phyloP scores from a whole-genome alignment of 352 stramenopile genomes.

The Phytopythium kandeliae region DNA sequence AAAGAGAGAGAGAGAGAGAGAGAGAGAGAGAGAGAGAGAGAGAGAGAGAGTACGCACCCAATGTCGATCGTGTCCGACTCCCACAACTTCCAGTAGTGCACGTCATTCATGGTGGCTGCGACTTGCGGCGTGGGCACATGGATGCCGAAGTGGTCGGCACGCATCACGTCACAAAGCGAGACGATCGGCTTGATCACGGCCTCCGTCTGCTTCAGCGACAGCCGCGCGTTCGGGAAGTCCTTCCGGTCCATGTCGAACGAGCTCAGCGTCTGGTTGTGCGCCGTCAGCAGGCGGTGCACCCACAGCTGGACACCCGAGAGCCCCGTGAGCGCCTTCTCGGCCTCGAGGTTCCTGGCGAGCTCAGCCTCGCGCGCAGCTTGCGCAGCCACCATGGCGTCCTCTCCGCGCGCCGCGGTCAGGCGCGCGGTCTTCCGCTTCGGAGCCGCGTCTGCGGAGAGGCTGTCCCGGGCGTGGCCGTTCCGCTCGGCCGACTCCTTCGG shows the following conservation, averaged over 20 bases:
- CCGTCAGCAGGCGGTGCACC: slow-evolving; percentile 60
- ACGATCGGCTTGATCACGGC: slow-evolving; percentile 56
- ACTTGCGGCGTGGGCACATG: slow-evolving; percentile 59
- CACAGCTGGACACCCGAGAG: slow-evolving; percentile 64
- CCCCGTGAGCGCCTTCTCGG: slow-evolving; percentile 44
- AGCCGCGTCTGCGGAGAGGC: not conserved
- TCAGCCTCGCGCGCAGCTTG: slow-evolving; percentile 20
- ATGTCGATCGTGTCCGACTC: slow-evolving; percentile 81
- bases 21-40: too few species aligned
- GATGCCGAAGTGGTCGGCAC: slow-evolving; percentile 64
- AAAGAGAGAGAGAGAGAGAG: too few species aligned
- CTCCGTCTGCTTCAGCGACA: slow-evolving; percentile 74
- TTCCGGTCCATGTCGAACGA: slow-evolving; percentile 35
- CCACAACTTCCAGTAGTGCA: slow-evolving; percentile 86
- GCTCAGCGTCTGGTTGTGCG: slow-evolving; percentile 55
- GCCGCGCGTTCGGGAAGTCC: slow-evolving; percentile 60
- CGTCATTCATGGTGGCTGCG: slow-evolving; percentile 62
- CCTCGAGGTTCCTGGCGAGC: slow-evolving; percentile 35
- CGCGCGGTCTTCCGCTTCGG: slow-evolving; percentile 5
- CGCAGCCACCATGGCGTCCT: slow-evolving; percentile 17
- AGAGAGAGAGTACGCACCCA: slow-evolving; percentile 20
- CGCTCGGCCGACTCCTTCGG: not conserved
- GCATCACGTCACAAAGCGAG: slow-evolving; percentile 45
- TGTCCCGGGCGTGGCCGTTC: not conserved
- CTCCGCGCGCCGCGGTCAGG: slow-evolving; percentile 2